These are phyloP conservation scores for Colletotrichum musicola DNA, from an alignment of 2,329 filamentous ascomycete genomes.

Conservation along the genomic window DNA sequence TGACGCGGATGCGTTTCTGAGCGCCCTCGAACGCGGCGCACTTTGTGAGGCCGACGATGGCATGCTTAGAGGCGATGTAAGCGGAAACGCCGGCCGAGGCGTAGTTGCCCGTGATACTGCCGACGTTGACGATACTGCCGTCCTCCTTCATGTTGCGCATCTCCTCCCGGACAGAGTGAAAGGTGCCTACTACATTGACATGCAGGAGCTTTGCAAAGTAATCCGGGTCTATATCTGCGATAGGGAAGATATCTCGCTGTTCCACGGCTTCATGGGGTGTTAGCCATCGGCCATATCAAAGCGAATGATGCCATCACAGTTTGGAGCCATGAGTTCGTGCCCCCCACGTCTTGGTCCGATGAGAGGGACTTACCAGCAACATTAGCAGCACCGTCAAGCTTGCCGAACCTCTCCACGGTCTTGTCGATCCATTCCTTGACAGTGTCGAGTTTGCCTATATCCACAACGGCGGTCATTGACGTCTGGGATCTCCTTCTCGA, in stretches of 20 bases:
- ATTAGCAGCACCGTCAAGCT: constrained; percentile 52
- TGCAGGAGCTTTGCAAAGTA: constrained; percentile 43
- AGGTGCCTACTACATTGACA: constrained; percentile 44
- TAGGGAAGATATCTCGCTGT: constrained; percentile 44
- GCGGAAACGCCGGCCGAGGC: constrained; percentile 51
- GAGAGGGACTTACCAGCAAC: constrained; percentile 47
- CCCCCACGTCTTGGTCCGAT: no score
- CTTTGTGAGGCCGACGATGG: constrained; percentile 45
- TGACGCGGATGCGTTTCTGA: constrained; percentile 32
- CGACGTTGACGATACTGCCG: constrained; percentile 62
- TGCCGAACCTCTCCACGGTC: constrained; percentile 49
- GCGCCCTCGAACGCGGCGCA: constrained; percentile 46
- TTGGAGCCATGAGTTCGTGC: no score
- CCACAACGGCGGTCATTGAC: constrained; percentile 43
- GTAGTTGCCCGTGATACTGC: constrained; percentile 57
- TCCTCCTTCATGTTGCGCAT: constrained; percentile 52
- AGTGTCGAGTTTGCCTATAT: constrained; percentile 48
- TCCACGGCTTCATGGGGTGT: constrained; percentile 41
- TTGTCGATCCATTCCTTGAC: constrained; percentile 50
- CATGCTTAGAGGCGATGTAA: constrained; percentile 50
- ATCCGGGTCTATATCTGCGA: constrained; percentile 41
- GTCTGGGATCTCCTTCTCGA: constrained; percentile 43
- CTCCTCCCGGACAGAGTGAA: constrained; percentile 45
- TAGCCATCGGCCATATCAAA: not conserved
- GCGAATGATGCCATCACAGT: no score